Percentiles rank a stretch among this genome's conserved stretches.
Conservation (phyloP, 177 flowering plant genomes). For the Vitis hybrid region DNA sequence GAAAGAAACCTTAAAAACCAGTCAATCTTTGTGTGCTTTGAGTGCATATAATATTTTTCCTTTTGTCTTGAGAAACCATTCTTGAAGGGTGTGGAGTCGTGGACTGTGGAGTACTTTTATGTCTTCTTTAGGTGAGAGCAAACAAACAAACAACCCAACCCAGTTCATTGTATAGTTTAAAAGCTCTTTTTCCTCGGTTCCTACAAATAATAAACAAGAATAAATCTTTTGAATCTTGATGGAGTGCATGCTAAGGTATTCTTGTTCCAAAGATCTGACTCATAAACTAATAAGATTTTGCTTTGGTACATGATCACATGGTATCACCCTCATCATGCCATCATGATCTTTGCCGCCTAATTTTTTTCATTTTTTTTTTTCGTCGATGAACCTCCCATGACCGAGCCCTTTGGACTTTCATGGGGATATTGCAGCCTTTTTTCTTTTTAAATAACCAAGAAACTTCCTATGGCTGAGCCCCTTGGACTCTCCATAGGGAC, state of each 20-base stretch:
- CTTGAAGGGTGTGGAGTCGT: conserved; percentile 5
- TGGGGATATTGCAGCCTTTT: too few relatives aligned
- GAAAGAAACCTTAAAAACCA: conserved; percentile 22
- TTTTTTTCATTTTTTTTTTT: not conserved
- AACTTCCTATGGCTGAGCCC: too few relatives aligned
- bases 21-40: conserved; percentile 19
- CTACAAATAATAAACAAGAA: conserved; percentile 3
- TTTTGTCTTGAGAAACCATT: conserved; percentile 8
- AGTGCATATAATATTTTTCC: not conserved
- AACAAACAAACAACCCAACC: not conserved
- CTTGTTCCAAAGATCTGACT: conserved; percentile 12
- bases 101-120: conserved; percentile 10
- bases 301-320: not conserved
- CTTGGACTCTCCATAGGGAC: too few relatives aligned
- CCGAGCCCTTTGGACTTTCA: too few relatives aligned
- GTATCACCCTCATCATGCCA: not conserved
- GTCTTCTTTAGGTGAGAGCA: conserved; percentile 10
- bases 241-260: conserved; percentile 19
- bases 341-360: not conserved
- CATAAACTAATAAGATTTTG: not conserved
- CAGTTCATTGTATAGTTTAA: not conserved
- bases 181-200: conserved; percentile 8
- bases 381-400: too few relatives aligned
- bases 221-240: conserved; percentile 16
- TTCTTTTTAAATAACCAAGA: too few relatives aligned